Evolutionary conservation across 768 basidiomycete genomes (phyloP), one percentile per base, ranked within the genome.

Genomic region (Amanita muscaria): DNA sequence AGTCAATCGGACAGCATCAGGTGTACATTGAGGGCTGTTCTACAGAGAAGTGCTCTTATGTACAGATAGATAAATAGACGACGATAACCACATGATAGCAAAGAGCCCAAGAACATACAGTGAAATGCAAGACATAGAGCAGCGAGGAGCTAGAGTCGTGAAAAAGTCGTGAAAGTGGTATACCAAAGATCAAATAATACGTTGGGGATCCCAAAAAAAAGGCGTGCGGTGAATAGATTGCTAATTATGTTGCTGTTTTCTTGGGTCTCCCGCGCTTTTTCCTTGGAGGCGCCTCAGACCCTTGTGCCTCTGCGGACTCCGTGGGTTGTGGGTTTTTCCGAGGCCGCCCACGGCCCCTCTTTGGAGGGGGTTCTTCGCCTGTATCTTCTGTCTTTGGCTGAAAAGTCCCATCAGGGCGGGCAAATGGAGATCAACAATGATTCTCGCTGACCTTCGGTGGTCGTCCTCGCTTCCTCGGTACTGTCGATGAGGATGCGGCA

Each of bases 191-290:
- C 14, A 35, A 46, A 22, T 27, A n/a, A n/a, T n/a, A n/a, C n/a
- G n/a, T n/a, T n/a, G n/a, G n/a, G n/a, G n/a, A n/a, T n/a, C n/a
- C n/a, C n/a, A n/a, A n/a, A n/a, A n/a, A n/a, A n/a, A n/a, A n/a
- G n/a, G 33, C 14, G 36, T 25, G 33, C 24, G 10, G 22, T 21
- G 34, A 48, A 42, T 42, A 33, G 48, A 50, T 33, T 16, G 35
- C 52, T 30, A 19, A 27, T 47, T 30, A 42, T 47, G 46, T 25
- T 27, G 60, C 56, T 41, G 63, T 44, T 55, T 73, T 72, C 68
- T 74, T 74, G 63, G 80, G 85, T 55, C 84, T 73, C 43, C 83
- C 83, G 50, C 84, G 71, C 66, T 80, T 86, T 74, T 73, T 83
- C 72, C 78, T 79, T 46, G 62, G 54, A 55, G 65, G 66, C 48